A percentile compares a stretch with the other conserved stretches of the same genome.
These are phyloP conservation scores for Candida neerlandica DNA, from an alignment of 1,139 yeast genomes.

Conservation along the genomic window DNA sequence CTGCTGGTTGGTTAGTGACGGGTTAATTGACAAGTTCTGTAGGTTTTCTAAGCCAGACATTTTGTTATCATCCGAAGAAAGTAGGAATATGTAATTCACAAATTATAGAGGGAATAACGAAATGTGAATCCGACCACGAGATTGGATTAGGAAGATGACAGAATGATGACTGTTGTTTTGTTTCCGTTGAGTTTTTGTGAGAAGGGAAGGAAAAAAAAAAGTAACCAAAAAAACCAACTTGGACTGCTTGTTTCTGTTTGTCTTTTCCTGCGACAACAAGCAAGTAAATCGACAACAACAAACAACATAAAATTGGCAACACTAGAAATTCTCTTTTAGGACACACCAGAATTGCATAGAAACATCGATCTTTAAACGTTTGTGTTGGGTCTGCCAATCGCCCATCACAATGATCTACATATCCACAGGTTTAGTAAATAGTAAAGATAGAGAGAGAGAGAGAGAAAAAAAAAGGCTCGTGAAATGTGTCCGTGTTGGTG, in stretches of 20 bases:
- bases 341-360: background rate
- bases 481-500: no score
- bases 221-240: background rate
- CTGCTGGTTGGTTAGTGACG: constrained; percentile 3
- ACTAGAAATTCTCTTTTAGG: background rate
- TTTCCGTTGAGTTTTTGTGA: constrained; percentile 2
- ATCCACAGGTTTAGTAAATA: no score
- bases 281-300: background rate
- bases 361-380: background rate
- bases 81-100: background rate
- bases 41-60: constrained; percentile 6
- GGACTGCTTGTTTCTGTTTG: background rate
- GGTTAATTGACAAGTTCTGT: constrained; percentile 6
- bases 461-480: no score
- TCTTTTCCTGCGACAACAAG: background rate
- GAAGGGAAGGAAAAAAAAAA: background rate
- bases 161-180: background rate
- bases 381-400: background rate
- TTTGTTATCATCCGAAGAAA: background rate
- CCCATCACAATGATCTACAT: background rate
- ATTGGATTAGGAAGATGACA: background rate
- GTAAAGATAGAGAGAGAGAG: no score
- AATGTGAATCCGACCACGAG: background rate
- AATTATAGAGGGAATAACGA: background rate
- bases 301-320: background rate